These are phyloP conservation scores for Zygoascus flipseniorum DNA, from an alignment of 805 yeast genomes.

Conservation along the genomic window DNA sequence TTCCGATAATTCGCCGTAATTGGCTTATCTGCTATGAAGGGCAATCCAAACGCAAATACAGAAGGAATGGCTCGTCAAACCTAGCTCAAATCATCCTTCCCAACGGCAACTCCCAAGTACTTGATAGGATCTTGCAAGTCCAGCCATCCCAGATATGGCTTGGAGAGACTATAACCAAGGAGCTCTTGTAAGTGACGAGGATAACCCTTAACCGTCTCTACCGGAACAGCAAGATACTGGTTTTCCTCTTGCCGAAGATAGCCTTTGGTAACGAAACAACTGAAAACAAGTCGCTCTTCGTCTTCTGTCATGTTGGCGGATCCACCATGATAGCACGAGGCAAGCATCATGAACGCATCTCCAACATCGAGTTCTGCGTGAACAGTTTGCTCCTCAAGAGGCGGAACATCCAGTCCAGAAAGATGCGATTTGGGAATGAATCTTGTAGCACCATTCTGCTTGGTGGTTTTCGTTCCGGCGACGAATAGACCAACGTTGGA, in stretches of 20 bases:
- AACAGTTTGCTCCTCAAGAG: slow-evolving; percentile 1
- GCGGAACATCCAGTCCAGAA: neutral
- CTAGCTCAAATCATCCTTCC: neutral
- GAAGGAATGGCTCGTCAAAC: neutral
- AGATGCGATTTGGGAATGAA: slow-evolving; percentile 5
- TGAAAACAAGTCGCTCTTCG: slow-evolving; percentile 3
- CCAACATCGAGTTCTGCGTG: slow-evolving; percentile 3
- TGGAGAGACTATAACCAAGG: neutral
- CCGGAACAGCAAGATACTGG: slow-evolving; percentile 1
- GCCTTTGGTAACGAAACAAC: slow-evolving; percentile 2
- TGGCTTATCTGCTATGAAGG: too few relatives aligned
- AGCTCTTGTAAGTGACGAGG: slow-evolving; percentile 3
- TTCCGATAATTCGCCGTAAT: too few relatives aligned
- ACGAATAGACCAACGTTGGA: slow-evolving; percentile 2
- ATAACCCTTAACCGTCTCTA: neutral
- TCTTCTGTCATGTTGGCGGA: slow-evolving; percentile 4
- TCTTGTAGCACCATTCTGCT: slow-evolving; percentile 4
- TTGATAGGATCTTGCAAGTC: slow-evolving; percentile 1
- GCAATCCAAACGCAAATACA: too few relatives aligned
- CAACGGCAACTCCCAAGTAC: neutral
- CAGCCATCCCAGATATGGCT: slow-evolving; percentile 6
- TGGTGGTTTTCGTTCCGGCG: slow-evolving; percentile 5
- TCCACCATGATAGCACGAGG: slow-evolving; percentile 6
- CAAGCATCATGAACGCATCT: slow-evolving; percentile 5
- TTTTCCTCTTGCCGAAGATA: slow-evolving; percentile 5